Evolutionary conservation across 2,329 filamentous ascomycete genomes (phyloP), one percentile per base, ranked within the genome.

Genomic region (Aaosphaeria pasadenensis): DNA sequence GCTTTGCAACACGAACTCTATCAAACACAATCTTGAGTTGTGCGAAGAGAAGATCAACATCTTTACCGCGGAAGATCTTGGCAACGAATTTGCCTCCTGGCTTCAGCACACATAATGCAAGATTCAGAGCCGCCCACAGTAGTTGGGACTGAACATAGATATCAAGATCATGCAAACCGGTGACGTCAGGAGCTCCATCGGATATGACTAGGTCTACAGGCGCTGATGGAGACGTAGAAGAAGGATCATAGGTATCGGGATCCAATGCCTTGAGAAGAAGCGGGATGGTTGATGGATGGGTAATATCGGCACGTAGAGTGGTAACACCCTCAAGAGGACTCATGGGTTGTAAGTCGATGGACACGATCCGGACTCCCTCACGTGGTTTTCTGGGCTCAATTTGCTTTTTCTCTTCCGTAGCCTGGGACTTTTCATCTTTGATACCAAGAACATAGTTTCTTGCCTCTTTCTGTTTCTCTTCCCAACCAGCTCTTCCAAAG

Each of bases 121-220:
- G 83, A 69, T 96, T 96, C 17, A 99, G 81, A 0, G 94, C 94
- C 0, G 92, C 90, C 71, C 95, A 96, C 43, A 99, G 85, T 6
- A 99, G 81, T 72, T 97, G 94, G 6, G 89, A 91, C 73, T 99
- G 94, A 13, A 99, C 89, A 72, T 99, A 99, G 58, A 97, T 97
- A 71, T 99, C 94, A 33, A 99, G 83, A 69, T 99, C 94, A 70
- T 99, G 94, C 1, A 99, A 80, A 17, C 94, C 94, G 0, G 94
- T 99, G 9, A 99, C 94, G 63, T 99, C 94, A 1, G 94, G 94
- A 0, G 94, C 94, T 45, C 94, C 94, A 62, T 99, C 94, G 49
- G 90, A 96, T 53, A 99, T 83, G 28, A 99, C 92, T 1, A 99
- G 81, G 65, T 99, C 94, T 11, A 97, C 92, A 0, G 87, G 89